Evolutionary conservation across 2,329 filamentous ascomycete genomes (phyloP), one percentile per base, ranked within the genome.

Genomic region (Geosmithia putterillii): DNA sequence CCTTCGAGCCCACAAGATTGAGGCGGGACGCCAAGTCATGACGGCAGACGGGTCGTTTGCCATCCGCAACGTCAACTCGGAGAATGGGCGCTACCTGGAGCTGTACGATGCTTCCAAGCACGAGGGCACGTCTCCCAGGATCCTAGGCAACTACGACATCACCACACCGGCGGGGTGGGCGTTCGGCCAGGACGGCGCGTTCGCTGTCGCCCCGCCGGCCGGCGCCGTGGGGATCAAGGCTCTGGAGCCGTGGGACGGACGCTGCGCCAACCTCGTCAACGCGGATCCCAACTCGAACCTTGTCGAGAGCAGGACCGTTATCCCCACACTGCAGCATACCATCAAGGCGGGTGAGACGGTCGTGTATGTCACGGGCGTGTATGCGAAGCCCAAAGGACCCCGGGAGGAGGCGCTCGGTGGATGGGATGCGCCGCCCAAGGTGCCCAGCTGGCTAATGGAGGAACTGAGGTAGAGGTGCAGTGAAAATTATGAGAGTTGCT

Each of bases 261-360:
- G 81, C 18, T 62, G 59, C 43, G 83, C 83, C 3, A 79, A 73
- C 55, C 67, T 86, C 21, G 76, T 88, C 40, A 79, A 86, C 45
- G 81, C 83, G 10, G 85, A 89, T 56, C 83, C 84, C 7, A 88
- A 89, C 62, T 83, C 80, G 40, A 89, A 89, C 60, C 62, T 89
- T 28, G 69, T 87, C 2, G 79, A 86, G 62, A 77, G 79, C 46
- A 66, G 84, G 46, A 86, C 81, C 4, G 70, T 83, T 37, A 74
- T 89, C 51, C 85, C 85, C 20, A 80, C 80, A 23, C 60, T 89
- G 53, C 74, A 79, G 54, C 69, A 74, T 48, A 78, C 75, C 21
- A 57, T 88, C 32, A 63, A 64, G 43, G 65, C 68, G 38, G 80
- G 74, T 0, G 65, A 75, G 51, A 70, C 66, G 22, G 69, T 65